Percentiles rank a stretch among this genome's conserved stretches.
phyloP scores from a whole-genome alignment of 2,329 filamentous ascomycete genomes.

The Colletotrichum sansevieriae region DNA sequence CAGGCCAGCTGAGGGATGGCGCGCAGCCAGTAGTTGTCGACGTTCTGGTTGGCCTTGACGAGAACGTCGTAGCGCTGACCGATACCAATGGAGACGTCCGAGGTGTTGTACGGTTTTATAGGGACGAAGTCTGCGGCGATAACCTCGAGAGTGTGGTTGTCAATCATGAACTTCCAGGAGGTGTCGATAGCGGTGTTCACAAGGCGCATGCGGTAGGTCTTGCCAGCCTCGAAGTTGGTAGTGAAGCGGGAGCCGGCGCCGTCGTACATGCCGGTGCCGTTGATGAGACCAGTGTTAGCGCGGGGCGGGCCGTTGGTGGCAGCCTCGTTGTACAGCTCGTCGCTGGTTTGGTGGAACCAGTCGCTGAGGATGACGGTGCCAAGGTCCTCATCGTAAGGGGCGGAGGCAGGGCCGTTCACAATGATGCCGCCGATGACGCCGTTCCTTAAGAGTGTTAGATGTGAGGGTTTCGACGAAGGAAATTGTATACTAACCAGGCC shows the following conservation, averaged over 20 bases:
- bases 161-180: constrained; percentile 64
- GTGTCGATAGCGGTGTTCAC: constrained; percentile 61
- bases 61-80: constrained; percentile 63
- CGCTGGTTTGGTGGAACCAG: constrained; percentile 64
- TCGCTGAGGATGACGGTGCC: constrained; percentile 70
- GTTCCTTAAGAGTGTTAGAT: constrained; percentile 33
- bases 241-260: constrained; percentile 52
- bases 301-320: constrained; percentile 50
- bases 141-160: constrained; percentile 69
- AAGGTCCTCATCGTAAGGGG: constrained; percentile 73
- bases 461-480: constrained; percentile 42
- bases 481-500: constrained; percentile 53
- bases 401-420: constrained; percentile 70
- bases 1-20: constrained; percentile 58
- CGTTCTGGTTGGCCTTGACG: constrained; percentile 55
- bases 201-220: constrained; percentile 61
- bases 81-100: constrained; percentile 62
- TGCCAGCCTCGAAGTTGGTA: constrained; percentile 56
- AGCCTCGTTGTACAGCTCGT: constrained; percentile 50
- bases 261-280: constrained; percentile 55
- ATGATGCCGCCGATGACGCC: constrained; percentile 72
- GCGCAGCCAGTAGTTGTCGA: constrained; percentile 62
- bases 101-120: constrained; percentile 65
- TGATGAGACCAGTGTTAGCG: constrained; percentile 61
- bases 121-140: constrained; percentile 70